These are phyloP conservation scores for Yamadazyma phyllophila DNA, from an alignment of 805 yeast genomes.

Conservation along the genomic window DNA sequence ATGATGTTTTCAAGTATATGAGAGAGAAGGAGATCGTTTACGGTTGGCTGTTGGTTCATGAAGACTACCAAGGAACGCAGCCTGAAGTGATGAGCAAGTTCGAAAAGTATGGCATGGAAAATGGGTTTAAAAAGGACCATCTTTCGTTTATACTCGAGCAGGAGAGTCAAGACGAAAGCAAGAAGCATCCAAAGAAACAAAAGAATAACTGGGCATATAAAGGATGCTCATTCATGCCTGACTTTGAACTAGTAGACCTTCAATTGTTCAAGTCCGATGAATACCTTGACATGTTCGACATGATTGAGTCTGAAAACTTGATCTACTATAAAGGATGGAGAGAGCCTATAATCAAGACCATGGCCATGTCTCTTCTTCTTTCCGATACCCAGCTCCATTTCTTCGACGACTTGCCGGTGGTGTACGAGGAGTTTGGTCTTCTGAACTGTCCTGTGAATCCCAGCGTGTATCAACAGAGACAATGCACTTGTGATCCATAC, in stretches of 20 bases:
- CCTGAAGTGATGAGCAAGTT: conserved; percentile 11
- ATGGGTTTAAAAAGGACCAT: conserved; percentile 7
- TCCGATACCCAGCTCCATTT: conserved; percentile 9
- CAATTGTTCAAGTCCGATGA: conserved; percentile 11
- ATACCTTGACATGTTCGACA: conserved; percentile 14
- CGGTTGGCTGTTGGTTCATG: conserved; percentile 18
- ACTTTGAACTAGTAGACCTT: conserved; percentile 14
- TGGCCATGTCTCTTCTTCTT: conserved; percentile 15
- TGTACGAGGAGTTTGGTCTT: conserved; percentile 6
- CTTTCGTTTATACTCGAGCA: conserved; percentile 11
- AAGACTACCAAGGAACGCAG: conserved; percentile 12
- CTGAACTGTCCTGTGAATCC: conserved; percentile 15
- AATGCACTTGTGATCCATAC: conserved; percentile 14
- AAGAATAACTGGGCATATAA: conserved; percentile 10
- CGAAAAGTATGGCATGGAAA: conserved; percentile 6
- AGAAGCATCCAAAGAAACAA: no score
- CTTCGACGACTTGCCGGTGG: conserved; percentile 15
- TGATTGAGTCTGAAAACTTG: conserved; percentile 12
- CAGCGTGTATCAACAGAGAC: conserved; percentile 8
- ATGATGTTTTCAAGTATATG: conserved; percentile 25
- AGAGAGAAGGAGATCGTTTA: conserved; percentile 19
- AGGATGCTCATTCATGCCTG: conserved; percentile 13
- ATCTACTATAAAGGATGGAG: conserved; percentile 15
- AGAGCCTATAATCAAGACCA: conserved; percentile 15
- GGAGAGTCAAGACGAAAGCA: not conserved